Conservation (phyloP, 1,284 basidiomycete species). For the Phylloporus sp. region DNA sequence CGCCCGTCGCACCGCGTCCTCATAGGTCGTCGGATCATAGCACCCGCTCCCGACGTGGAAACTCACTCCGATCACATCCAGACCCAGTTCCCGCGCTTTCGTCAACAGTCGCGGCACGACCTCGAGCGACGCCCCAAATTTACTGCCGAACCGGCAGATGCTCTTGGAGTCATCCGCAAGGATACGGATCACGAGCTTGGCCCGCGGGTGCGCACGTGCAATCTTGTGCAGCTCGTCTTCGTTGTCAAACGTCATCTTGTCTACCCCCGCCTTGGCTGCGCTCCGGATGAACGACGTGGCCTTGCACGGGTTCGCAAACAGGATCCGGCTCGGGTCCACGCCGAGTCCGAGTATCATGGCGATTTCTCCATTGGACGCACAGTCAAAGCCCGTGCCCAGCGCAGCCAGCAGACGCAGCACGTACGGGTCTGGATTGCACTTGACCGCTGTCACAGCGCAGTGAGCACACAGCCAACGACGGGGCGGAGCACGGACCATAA, state of each 20-base stretch:
- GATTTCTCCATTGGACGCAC: conserved; percentile 97
- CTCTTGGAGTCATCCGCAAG: conserved; percentile 97
- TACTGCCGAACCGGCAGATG: conserved; percentile 92
- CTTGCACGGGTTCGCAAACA: conserved; percentile 99
- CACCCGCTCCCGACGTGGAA: conserved; percentile 99
- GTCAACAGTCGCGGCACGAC: conserved; percentile 83
- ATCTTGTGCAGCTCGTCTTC: conserved; percentile 98
- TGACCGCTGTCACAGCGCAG: conserved; percentile 30
- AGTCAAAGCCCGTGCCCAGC: conserved; percentile 94
- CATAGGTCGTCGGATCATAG: conserved; percentile 90
- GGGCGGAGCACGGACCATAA: conserved; percentile 57
- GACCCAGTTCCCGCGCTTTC: conserved; percentile 80
- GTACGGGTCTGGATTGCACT: conserved; percentile 95
- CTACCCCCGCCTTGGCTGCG: conserved; percentile 81
- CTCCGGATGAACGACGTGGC: conserved; percentile 91
- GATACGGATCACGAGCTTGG: conserved; percentile 93
- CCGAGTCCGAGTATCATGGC: conserved; percentile 80
- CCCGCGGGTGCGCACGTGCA: conserved; percentile 80
- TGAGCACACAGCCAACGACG: conserved; percentile 32
- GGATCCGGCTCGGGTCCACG: conserved; percentile 82
- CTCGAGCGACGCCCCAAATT: conserved; percentile 93
- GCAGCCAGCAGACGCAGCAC: conserved; percentile 90
- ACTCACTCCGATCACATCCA: conserved; percentile 93
- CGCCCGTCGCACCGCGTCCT: conserved; percentile 89
- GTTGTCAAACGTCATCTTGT: conserved; percentile 99